Percentiles rank a stretch among this genome's conserved stretches.
phyloP scores from a whole-genome alignment of 352 stramenopile genomes.

The Phytophthora agathidicida region DNA sequence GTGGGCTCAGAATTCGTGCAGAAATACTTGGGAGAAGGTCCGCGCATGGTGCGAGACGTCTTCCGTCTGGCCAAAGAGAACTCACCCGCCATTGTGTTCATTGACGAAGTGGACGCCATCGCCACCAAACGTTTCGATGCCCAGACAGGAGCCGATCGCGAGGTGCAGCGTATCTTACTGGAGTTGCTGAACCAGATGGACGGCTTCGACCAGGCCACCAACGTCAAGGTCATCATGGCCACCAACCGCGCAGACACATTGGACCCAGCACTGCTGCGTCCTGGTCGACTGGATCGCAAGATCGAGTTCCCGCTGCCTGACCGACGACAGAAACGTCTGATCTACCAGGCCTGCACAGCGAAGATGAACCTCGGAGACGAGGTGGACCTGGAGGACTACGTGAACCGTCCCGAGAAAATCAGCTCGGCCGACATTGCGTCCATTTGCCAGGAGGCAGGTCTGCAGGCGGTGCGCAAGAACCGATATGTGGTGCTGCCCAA shows the following conservation, averaged over 20 bases:
- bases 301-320: conserved; percentile 99
- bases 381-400: conserved; percentile 99
- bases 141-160: conserved; percentile 96
- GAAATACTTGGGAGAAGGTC: conserved; percentile 99
- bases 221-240: conserved; percentile 99
- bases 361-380: conserved; percentile 99
- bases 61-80: conserved; percentile 99
- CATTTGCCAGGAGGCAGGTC: conserved; percentile 99
- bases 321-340: conserved; percentile 99
- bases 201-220: conserved; percentile 99
- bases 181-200: conserved; percentile 99
- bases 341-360: conserved; percentile 99
- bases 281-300: conserved; percentile 98
- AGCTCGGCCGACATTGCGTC: conserved; percentile 97
- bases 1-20: conserved; percentile 99
- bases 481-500: conserved; percentile 99
- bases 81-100: conserved; percentile 99
- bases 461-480: conserved; percentile 99
- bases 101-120: conserved; percentile 99
- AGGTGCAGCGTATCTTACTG: conserved; percentile 99
- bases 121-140: conserved; percentile 99
- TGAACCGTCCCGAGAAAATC: conserved; percentile 99
- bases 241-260: conserved; percentile 99
- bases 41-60: conserved; percentile 99
- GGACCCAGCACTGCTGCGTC: conserved; percentile 98